Evolutionary conservation across 2,329 filamentous ascomycete species (phyloP), one percentile per base, ranked within the genome.

Genomic region (Grosmannia serpens): DNA sequence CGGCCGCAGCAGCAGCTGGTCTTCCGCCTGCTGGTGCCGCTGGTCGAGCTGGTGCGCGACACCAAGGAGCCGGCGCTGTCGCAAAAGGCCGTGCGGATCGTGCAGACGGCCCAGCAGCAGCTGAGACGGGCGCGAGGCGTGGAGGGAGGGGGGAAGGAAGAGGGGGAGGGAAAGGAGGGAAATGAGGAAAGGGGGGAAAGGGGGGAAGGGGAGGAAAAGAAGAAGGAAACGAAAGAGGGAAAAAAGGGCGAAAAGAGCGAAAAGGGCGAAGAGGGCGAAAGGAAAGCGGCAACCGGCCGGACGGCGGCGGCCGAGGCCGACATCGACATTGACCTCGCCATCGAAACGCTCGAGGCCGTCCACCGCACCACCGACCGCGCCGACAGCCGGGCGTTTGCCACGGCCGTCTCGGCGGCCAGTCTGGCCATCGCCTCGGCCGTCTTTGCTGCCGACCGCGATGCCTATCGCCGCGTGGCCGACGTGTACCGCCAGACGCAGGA

Each of bases 11-110:
- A 15, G 47, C n/a, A 26, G 33, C 74, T 91, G 1, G 82, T 85
- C 0, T 81, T 94, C 50, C 77, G 83, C 44, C 72, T 94, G 10
- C 74, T 96, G 7, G 70, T 91, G 9, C 91, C 92, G 0, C 77
- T 96, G 0, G 76, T 95, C n/a, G 76, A 79, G 51, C 81, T 94
- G 49, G 83, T 89, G 52, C 84, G 89, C 59, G 86, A 81, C n/a
- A 94, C 89, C 0, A 83, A 79, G 44, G 86, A 85, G 61, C 90
- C 89, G 71, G 80, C 89, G 57, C 81, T 96, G 4, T 81, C 86
- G 1, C 83, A 85, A 58, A 90, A 89, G 67, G 86, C 87, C 0
- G 81, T 81, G 62, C 81, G 81, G n/a, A 80, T 92, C 38, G 77
- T 97, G 47, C 80, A 84, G 61, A 79, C 83, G 59, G 90, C 89